phyloP scores from a whole-genome alignment of 2,329 filamentous ascomycete genomes.

The Shiraia sp. region DNA sequence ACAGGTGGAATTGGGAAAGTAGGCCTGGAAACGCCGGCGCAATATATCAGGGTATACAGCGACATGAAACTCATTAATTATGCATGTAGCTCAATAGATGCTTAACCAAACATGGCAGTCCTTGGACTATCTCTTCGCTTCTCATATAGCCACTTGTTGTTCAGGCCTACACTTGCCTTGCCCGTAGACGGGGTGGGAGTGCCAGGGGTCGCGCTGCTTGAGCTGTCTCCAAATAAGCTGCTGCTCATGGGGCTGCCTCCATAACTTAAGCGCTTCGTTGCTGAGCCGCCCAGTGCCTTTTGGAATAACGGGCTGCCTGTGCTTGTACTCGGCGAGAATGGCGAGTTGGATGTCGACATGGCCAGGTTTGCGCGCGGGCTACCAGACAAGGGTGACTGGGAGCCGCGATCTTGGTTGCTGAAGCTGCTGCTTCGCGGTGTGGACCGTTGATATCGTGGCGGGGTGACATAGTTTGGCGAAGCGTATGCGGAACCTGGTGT shows the following conservation, averaged over 20 bases:
- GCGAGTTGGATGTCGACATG: constrained; percentile 38
- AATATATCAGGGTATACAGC: constrained; percentile 41
- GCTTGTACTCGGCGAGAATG: constrained; percentile 57
- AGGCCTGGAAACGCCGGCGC: constrained; percentile 24
- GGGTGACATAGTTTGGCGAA: constrained; percentile 71
- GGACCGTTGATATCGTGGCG: constrained; percentile 82
- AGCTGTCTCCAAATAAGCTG: constrained; percentile 25
- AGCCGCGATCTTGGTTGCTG: constrained; percentile 51
- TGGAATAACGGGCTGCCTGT: constrained; percentile 64
- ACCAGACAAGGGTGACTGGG: constrained; percentile 62
- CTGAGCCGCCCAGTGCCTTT: constrained; percentile 61
- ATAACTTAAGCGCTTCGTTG: constrained; percentile 65
- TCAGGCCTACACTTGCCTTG: constrained; percentile 75
- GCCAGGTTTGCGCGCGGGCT: constrained; percentile 49
- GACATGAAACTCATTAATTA: constrained; percentile 14
- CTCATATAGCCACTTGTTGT: constrained; percentile 95
- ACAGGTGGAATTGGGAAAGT: neutral
- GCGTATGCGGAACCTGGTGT: constrained; percentile 63
- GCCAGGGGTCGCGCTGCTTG: constrained; percentile 51
- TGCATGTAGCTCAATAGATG: neutral
- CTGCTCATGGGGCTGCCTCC: constrained; percentile 54
- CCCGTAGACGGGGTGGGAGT: constrained; percentile 66
- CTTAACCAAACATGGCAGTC: constrained; percentile 35
- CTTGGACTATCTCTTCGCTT: constrained; percentile 64
- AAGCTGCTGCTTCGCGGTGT: constrained; percentile 65